These are phyloP conservation scores for Daedalea quercina DNA, from an alignment of 768 basidiomycete genomes.

Conservation along the genomic window DNA sequence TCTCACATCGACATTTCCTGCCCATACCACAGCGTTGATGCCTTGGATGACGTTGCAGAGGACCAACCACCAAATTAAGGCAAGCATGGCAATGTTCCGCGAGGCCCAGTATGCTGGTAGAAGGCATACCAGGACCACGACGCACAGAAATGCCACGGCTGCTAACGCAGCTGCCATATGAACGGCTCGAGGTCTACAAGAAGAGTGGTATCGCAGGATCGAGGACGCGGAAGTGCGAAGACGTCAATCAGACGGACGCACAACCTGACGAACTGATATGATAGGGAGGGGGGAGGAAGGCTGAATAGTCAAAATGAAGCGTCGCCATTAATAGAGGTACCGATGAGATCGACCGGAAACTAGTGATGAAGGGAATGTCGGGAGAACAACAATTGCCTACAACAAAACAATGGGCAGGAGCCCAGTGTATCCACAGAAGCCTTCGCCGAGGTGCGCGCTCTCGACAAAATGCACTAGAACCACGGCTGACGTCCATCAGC, in stretches of 20 bases:
- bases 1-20: conserved; percentile 36
- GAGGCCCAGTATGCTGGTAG: conserved; percentile 21
- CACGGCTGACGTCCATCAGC: neutral
- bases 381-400: conserved; percentile 1
- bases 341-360: neutral
- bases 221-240: neutral
- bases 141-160: conserved; percentile 22
- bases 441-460: neutral
- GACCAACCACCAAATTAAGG: conserved; percentile 26
- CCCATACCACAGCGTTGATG: conserved; percentile 59
- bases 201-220: neutral
- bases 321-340: neutral
- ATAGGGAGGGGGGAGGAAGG: neutral
- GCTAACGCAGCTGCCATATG: conserved; percentile 21
- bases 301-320: neutral
- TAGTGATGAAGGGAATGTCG: neutral
- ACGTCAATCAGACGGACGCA: neutral
- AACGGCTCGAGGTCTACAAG: neutral
- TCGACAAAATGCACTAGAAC: neutral
- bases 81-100: conserved; percentile 23
- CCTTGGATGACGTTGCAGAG: conserved; percentile 28
- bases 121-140: conserved; percentile 16
- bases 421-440: neutral
- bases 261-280: neutral
- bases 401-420: neutral